Evolutionary conservation across 352 stramenopile species (phyloP), one percentile per base, ranked within the genome.

Genomic region (Globisporangium solare): DNA sequence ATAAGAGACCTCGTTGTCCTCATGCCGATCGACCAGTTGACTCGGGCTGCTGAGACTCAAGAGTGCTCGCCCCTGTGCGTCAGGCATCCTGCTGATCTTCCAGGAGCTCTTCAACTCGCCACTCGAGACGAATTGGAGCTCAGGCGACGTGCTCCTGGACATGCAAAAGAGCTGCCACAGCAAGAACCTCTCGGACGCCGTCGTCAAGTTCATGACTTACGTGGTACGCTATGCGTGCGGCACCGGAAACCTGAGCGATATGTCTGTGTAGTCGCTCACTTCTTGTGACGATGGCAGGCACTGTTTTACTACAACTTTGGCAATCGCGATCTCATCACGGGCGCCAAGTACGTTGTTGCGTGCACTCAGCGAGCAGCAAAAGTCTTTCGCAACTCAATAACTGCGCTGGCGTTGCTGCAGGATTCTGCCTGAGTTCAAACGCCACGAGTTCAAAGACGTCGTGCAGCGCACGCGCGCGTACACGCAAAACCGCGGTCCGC

Each of bases 91-190:
- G 58, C 24, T 65, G 17, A 17, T 65, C n/a, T 65, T 65, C 24
- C 58, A 65, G 41, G 51, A 60, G 47, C 52, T 65, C 15, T 65
- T 65, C 27, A 45, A 55, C 46, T 60, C 58, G 13, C 47, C 51
- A 0, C 35, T 52, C 4, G 51, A 65, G 40, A 27, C 49, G 22
- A 15, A 21, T 6, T 22, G 24, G 45, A 35, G 45, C 31, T 0
- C 20, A 17, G 20, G 20, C 12, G 45, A 50, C 17, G 45, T 35
- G 20, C 24, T 50, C 45, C 11, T 2, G 18, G 45, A 50, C 8
- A 20, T 50, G 12, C 45, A 50, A 22, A 50, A 35, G 45, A 21
- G 8, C 45, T 35, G 45, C 45, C 45, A 50, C 45, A 15, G n/a
- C 20, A 31, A 50, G 20, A 50, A 50, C 6, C 45, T 50, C 10